Percentiles rank a stretch among this genome's conserved stretches.
Conservation (phyloP, 2,329 filamentous ascomycete genomes). For the Trichoderma sp. region DNA sequence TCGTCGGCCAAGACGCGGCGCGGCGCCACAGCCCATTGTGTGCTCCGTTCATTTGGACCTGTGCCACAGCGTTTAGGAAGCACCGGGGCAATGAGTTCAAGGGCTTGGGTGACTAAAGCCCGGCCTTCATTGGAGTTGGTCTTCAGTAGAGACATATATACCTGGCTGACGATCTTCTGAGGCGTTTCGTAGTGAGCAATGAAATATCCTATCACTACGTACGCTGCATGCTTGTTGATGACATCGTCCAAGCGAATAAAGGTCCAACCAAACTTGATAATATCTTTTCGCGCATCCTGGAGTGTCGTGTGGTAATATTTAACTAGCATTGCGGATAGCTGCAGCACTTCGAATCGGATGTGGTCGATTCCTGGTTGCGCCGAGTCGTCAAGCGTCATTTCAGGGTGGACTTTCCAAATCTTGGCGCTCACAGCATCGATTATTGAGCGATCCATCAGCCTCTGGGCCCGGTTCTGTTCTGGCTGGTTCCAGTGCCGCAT, state of each 20-base stretch:
- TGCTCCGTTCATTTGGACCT: constrained; percentile 68
- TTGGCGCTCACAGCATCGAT: constrained; percentile 89
- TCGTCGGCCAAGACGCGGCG: constrained; percentile 91
- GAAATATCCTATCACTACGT: constrained; percentile 96
- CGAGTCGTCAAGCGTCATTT: constrained; percentile 80
- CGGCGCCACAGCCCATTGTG: constrained; percentile 86
- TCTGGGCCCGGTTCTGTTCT: constrained; percentile 59
- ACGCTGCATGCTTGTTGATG: constrained; percentile 98
- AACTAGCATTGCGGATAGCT: constrained; percentile 90
- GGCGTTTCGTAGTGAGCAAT: constrained; percentile 97
- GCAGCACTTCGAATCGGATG: constrained; percentile 91
- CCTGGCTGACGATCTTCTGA: constrained; percentile 90
- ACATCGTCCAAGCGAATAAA: constrained; percentile 98
- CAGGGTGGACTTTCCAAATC: constrained; percentile 88
- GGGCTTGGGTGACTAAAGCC: constrained; percentile 85
- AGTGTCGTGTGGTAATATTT: constrained; percentile 91
- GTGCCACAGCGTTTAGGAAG: constrained; percentile 79
- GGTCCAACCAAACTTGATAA: constrained; percentile 99
- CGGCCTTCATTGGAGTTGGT: constrained; percentile 95
- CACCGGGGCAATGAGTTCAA: constrained; percentile 94
- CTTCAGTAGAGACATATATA: constrained; percentile 87
- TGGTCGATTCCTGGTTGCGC: constrained; percentile 88
- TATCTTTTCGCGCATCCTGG: constrained; percentile 91
- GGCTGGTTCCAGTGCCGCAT: constrained; percentile 74
- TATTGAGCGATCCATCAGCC: constrained; percentile 81